Evolutionary conservation across 73 alveolate genomes (phyloP).

Genomic region (Symbiodinium natans): DNA sequence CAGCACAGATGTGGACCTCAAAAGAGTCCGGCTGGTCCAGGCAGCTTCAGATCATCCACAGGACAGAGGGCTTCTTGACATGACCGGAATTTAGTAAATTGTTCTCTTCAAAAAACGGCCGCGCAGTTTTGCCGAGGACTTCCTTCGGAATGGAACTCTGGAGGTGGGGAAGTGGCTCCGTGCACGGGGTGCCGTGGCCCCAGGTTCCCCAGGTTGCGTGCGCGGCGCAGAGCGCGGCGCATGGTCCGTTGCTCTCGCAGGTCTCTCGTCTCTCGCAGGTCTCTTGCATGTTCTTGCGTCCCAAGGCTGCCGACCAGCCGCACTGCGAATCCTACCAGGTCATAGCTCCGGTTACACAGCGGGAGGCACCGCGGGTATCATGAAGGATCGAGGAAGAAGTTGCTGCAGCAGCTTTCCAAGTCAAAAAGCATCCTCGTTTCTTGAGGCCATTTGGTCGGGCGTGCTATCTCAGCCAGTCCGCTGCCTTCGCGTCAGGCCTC

Average conservation of each 20-base stretch:
- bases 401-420: neutral
- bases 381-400: neutral
- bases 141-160: conserved; percentile 53
- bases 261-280: neutral
- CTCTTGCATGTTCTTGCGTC: neutral
- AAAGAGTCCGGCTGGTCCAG: neutral
- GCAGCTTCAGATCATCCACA: conserved; percentile 63
- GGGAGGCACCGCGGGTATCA: conserved; percentile 14
- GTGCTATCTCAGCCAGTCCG: neutral
- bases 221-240: neutral
- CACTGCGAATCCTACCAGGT: conserved; percentile 11
- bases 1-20: conserved; percentile 22
- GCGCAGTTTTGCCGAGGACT: neutral
- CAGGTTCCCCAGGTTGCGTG: neutral
- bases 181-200: neutral
- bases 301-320: conserved; percentile 2
- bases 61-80: neutral
- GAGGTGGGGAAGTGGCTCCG: conserved; percentile 7
- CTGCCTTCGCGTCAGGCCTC: conserved; percentile 53
- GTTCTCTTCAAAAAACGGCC: neutral
- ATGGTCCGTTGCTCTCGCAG: neutral
- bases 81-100: neutral
- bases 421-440: neutral
- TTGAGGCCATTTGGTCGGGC: conserved; percentile 30
- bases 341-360: neutral